Evolutionary conservation across 2,329 filamentous ascomycete species (phyloP).

Genomic region (Sporothrix luriei): DNA sequence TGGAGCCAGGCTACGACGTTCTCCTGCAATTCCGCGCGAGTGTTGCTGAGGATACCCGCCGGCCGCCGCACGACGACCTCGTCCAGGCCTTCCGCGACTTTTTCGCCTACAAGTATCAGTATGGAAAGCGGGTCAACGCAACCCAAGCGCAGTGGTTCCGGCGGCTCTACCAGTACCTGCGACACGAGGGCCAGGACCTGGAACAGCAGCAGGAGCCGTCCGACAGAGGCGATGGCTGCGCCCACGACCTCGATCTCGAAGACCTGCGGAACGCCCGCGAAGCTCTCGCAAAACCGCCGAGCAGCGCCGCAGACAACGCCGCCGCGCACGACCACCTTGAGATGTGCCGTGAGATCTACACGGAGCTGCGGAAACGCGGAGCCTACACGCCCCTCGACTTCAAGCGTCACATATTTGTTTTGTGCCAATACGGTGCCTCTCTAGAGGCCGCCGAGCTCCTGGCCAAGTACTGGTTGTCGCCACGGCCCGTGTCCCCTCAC

Average conservation of each 20-base stretch:
- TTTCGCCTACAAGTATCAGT: slow-evolving; percentile 58
- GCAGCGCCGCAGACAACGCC: neutral
- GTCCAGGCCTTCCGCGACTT: slow-evolving; percentile 66
- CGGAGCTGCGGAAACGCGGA: slow-evolving; percentile 41
- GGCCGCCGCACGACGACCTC: slow-evolving; percentile 65
- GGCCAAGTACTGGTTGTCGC: slow-evolving; percentile 42
- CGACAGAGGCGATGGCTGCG: neutral
- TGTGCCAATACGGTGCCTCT: slow-evolving; percentile 59
- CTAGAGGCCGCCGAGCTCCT: slow-evolving; percentile 56
- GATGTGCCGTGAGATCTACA: slow-evolving; percentile 52
- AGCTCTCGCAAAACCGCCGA: slow-evolving; percentile 31
- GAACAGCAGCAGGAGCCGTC: slow-evolving; percentile 36
- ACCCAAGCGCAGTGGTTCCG: slow-evolving; percentile 66
- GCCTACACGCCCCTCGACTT: slow-evolving; percentile 42
- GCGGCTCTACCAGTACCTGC: slow-evolving; percentile 56
- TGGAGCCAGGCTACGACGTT: slow-evolving; percentile 70
- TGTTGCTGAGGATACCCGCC: slow-evolving; percentile 63
- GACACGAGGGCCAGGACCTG: slow-evolving; percentile 57
- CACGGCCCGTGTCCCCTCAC: slow-evolving; percentile 1
- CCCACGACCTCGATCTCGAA: slow-evolving; percentile 41
- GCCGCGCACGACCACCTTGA: slow-evolving; percentile 49
- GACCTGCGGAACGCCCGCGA: slow-evolving; percentile 52
- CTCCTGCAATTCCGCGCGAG: slow-evolving; percentile 70
- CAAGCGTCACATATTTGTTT: slow-evolving; percentile 51
- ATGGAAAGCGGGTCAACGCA: slow-evolving; percentile 59